These are phyloP conservation scores for Calonectria honghensis DNA, from an alignment of 2,329 filamentous ascomycete species.

Conservation along the genomic window DNA sequence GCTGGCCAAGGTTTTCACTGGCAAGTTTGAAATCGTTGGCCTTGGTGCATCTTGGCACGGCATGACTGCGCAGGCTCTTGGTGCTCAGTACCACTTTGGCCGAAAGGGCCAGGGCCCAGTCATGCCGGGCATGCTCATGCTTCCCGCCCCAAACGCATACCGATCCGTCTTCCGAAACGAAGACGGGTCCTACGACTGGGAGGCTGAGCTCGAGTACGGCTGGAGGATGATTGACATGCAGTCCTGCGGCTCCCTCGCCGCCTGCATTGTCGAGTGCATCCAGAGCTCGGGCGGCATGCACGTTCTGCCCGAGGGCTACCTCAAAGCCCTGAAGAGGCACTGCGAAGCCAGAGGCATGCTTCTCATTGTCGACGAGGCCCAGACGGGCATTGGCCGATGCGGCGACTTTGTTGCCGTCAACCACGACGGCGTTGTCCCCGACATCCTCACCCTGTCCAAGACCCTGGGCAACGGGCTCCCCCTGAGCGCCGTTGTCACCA, in stretches of 20 bases:
- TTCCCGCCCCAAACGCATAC: slow-evolving; percentile 77
- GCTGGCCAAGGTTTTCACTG: slow-evolving; percentile 78
- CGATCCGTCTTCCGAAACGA: slow-evolving; percentile 75
- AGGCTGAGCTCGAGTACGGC: slow-evolving; percentile 76
- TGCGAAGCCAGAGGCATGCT: slow-evolving; percentile 76
- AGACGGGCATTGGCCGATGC: slow-evolving; percentile 75
- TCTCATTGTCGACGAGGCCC: slow-evolving; percentile 77
- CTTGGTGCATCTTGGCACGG: slow-evolving; percentile 77
- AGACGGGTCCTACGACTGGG: slow-evolving; percentile 78
- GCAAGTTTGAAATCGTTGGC: slow-evolving; percentile 79
- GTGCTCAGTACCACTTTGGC: slow-evolving; percentile 74
- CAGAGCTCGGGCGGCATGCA: slow-evolving; percentile 76
- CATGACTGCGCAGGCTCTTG: slow-evolving; percentile 72
- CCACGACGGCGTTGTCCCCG: slow-evolving; percentile 71
- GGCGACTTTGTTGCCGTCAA: slow-evolving; percentile 77
- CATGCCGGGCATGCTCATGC: slow-evolving; percentile 74
- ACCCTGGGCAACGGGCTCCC: slow-evolving; percentile 77
- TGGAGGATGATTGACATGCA: slow-evolving; percentile 77
- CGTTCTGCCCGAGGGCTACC: slow-evolving; percentile 75
- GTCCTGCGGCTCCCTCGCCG: slow-evolving; percentile 77
- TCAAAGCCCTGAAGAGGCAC: slow-evolving; percentile 72
- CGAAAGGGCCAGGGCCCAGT: slow-evolving; percentile 67
- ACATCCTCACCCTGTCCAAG: slow-evolving; percentile 78
- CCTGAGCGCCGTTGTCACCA: slow-evolving; percentile 74
- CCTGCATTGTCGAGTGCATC: slow-evolving; percentile 79